phyloP scores from a whole-genome alignment of 2,329 filamentous ascomycete genomes.

The Allantophomopsis cytisporea region DNA sequence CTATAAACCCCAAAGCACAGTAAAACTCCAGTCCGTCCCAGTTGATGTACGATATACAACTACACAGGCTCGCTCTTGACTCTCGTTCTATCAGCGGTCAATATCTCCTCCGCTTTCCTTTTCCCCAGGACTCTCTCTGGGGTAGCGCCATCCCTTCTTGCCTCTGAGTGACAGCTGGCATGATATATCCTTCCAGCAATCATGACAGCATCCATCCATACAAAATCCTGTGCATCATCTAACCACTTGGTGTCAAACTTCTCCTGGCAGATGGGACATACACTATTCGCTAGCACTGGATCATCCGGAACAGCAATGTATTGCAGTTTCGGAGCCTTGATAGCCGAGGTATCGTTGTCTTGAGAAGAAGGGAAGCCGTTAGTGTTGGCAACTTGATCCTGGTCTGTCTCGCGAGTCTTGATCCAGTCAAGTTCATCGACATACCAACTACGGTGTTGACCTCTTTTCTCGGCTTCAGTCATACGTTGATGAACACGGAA shows the following conservation, averaged over 20 bases:
- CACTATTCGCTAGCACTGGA: constrained; percentile 55
- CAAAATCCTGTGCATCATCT: constrained; percentile 88
- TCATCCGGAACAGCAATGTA: constrained; percentile 81
- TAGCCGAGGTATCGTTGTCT: constrained; percentile 22
- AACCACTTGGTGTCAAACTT: constrained; percentile 88
- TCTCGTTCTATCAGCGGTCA: neutral
- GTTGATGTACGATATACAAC: no score
- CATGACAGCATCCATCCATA: constrained; percentile 81
- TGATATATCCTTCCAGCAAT: constrained; percentile 76
- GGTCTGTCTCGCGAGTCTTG: constrained; percentile 66
- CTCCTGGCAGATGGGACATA: constrained; percentile 92
- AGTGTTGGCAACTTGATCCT: constrained; percentile 34
- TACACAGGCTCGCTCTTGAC: neutral
- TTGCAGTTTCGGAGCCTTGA: constrained; percentile 40
- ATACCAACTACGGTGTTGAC: constrained; percentile 89
- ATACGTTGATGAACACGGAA: constrained; percentile 87
- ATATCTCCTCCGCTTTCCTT: constrained; percentile 53
- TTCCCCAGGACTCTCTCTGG: constrained; percentile 59
- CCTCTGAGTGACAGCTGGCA: constrained; percentile 77
- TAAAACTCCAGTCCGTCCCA: no score
- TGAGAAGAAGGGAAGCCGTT: constrained; percentile 19
- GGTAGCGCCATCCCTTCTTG: constrained; percentile 46
- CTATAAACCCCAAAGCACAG: no score
- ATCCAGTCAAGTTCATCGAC: constrained; percentile 91
- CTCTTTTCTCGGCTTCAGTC: constrained; percentile 71